Evolutionary conservation across 2,329 filamentous ascomycete species (phyloP), one percentile per base, ranked within the genome.

Genomic region (Penicillium corylophilum): DNA sequence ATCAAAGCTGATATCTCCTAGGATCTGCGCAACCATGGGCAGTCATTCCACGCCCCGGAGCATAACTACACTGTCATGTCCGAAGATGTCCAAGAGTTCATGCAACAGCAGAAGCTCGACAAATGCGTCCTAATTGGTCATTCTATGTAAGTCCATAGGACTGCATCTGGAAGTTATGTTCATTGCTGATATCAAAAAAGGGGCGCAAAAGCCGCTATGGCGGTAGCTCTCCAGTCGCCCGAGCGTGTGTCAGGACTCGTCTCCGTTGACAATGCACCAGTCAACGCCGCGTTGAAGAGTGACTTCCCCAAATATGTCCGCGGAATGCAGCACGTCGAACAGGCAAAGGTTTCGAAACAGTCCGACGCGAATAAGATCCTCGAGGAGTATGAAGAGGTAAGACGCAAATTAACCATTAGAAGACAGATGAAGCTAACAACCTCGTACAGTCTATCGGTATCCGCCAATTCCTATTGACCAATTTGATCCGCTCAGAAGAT

Each of bases 121-220:
- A 77, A 88, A 24, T 79, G 86, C 2, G 90, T 88, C 0, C 75
- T 97, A 24, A 94, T 97, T 64, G 93, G 93, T 0, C 94, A 97
- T 74, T 96, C 90, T 1, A 97, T 97, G 93, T 89, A 72, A 64
- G 81, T 63, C 23, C 36, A 24, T 15, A 15, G 22, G 28, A n/a
- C 24, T 41, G 18, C 16, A 45, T 46, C 12, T 26, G 4, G 2
- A 18, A 16, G 26, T 16, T 3, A 39, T 35, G 12, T 13, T 29
- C 20, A 4, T 23, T 26, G 39, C 52, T 59, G 20, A 57, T 26
- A n/a, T 36, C 40, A 6, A 12, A 12, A 12, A 22, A 88, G 85
- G 87, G 93, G 94, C 57, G 93, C 93, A 42, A 97, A 97, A 77
- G 86, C 88, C 2, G 90, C 90, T 62, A 96, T 97, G 93, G 79